Evolutionary conservation across 2,329 filamentous ascomycete species (phyloP).

Genomic region (Rhynchosporium secalis): DNA sequence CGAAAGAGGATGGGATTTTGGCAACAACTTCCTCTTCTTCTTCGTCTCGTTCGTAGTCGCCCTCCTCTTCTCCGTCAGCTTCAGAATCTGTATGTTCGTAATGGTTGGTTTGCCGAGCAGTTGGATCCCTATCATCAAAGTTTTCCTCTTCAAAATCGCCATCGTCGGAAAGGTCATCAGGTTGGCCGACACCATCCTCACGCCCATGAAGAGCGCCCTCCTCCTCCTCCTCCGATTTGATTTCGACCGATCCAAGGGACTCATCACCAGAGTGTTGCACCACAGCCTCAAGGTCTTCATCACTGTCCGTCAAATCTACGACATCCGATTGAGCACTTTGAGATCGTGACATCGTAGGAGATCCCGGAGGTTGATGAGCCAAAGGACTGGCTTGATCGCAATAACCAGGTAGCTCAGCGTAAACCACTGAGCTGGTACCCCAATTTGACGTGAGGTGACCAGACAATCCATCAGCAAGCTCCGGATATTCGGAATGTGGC

Average conservation of each 20-base stretch:
- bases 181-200: background rate
- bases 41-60: slow-evolving; percentile 5
- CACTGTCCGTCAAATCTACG: slow-evolving; percentile 35
- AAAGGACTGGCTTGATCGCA: slow-evolving; percentile 6
- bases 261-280: slow-evolving; percentile 6
- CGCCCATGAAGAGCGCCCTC: slow-evolving; percentile 16
- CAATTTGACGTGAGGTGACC: slow-evolving; percentile 5
- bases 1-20: background rate
- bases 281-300: slow-evolving; percentile 19
- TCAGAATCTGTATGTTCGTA: slow-evolving; percentile 12
- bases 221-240: slow-evolving; percentile 23
- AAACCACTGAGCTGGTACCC: slow-evolving; percentile 13
- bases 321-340: slow-evolving; percentile 31
- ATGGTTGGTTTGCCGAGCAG: background rate
- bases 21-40: slow-evolving; percentile 7
- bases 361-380: slow-evolving; percentile 10
- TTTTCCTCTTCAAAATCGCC: slow-evolving; percentile 40
- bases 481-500: slow-evolving; percentile 8
- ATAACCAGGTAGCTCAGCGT: slow-evolving; percentile 28
- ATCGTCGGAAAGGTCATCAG: slow-evolving; percentile 24
- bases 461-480: background rate
- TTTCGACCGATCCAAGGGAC: background rate
- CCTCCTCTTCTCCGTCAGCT: slow-evolving; percentile 14
- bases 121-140: slow-evolving; percentile 10
- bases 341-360: slow-evolving; percentile 29